phyloP scores from a whole-genome alignment of 2,329 filamentous ascomycete genomes.

The Periconia sp. region DNA sequence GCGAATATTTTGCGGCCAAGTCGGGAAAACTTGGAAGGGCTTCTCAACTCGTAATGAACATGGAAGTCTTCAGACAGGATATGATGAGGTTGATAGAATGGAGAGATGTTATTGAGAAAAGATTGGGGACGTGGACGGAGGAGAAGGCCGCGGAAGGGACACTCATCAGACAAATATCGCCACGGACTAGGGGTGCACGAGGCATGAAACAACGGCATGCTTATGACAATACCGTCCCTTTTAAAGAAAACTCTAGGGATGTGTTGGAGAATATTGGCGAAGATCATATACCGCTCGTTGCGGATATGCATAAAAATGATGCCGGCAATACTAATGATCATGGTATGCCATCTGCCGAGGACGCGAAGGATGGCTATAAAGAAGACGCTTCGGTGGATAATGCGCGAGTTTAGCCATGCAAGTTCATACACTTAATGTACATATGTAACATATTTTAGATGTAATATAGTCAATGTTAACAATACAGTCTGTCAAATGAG shows the following conservation, averaged over 20 bases:
- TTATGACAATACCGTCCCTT: no score
- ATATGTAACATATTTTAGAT: background rate
- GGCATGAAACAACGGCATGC: no score
- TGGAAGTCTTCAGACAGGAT: slow-evolving; percentile 39
- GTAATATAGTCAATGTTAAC: background rate
- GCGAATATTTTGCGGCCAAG: slow-evolving; percentile 22
- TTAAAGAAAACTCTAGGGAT: no score
- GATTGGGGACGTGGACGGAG: slow-evolving; percentile 28
- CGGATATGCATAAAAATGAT: no score
- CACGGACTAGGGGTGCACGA: background rate
- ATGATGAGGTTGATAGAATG: slow-evolving; percentile 33
- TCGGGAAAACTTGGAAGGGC: slow-evolving; percentile 28
- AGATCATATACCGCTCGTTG: no score
- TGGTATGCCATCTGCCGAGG: no score
- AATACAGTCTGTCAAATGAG: background rate
- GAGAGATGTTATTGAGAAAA: slow-evolving; percentile 27
- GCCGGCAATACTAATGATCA: no score
- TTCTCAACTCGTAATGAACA: slow-evolving; percentile 33
- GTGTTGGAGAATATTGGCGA: no score
- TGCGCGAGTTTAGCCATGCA: no score
- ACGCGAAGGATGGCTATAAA: no score
- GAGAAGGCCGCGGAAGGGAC: slow-evolving; percentile 4
- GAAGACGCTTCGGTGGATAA: no score
- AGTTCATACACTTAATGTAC: background rate
- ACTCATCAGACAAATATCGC: background rate